Percentiles rank a stretch among this genome's conserved stretches.
Conservation (phyloP, 2,329 filamentous ascomycete species). For the Penicillium sp. region DNA sequence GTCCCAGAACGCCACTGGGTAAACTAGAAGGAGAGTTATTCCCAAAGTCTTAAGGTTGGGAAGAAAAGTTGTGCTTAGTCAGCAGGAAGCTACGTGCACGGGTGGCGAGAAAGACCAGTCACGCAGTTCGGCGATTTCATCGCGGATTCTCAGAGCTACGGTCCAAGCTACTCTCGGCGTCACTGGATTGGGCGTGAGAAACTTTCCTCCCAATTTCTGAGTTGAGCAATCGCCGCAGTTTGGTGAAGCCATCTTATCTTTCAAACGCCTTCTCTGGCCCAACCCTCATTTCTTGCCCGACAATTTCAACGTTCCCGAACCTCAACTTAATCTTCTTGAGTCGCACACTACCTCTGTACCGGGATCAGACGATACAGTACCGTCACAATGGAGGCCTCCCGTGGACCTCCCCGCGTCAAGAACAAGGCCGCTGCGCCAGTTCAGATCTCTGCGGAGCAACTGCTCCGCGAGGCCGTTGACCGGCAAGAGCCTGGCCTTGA, state of each 20-base stretch:
- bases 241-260: background rate
- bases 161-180: conserved; percentile 2
- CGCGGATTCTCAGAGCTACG: conserved; percentile 1
- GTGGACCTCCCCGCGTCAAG: conserved; percentile 93
- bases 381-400: conserved; percentile 76
- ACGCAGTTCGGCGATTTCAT: conserved; percentile 18
- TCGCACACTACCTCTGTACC: background rate
- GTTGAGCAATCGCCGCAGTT: background rate
- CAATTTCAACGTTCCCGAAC: background rate
- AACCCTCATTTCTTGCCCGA: background rate
- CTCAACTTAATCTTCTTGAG: background rate
- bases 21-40: background rate
- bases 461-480: conserved; percentile 94
- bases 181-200: conserved; percentile 3
- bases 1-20: background rate
- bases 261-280: background rate
- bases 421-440: conserved; percentile 93
- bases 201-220: background rate
- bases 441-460: conserved; percentile 94
- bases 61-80: conserved; percentile 18
- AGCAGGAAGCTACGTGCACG: conserved; percentile 14
- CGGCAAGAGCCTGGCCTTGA: conserved; percentile 85
- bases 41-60: background rate
- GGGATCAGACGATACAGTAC: background rate
- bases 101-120: conserved; percentile 20